These are phyloP conservation scores for Mortierella hygrophila DNA, from an alignment of 192 early-diverging fungal species.

Conservation along the genomic window DNA sequence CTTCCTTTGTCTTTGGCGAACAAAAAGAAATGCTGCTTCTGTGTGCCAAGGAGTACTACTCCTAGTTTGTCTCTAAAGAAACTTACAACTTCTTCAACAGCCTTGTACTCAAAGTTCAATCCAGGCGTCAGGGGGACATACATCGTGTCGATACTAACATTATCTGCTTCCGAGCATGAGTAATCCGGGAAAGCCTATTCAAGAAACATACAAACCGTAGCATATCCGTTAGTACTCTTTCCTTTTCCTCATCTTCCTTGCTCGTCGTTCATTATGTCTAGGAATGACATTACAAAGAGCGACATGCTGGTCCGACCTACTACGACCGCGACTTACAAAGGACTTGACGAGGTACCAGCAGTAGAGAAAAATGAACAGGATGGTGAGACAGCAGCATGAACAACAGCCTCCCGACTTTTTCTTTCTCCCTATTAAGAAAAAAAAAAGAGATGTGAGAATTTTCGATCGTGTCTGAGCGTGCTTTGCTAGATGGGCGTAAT, in stretches of 20 bases:
- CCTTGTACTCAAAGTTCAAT: not conserved
- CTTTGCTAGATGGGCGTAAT: not conserved
- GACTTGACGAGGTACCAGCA: not conserved
- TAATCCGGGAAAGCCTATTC: not conserved
- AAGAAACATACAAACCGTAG: not conserved
- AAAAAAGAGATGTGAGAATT: not conserved
- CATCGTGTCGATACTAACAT: not conserved
- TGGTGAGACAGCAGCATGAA: slow-evolving; percentile 11
- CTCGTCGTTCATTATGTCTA: not conserved
- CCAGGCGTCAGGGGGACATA: not conserved
- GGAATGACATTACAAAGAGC: not conserved
- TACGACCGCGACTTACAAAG: slow-evolving; percentile 8
- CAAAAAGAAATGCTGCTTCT: not conserved
- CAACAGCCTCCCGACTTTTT: slow-evolving; percentile 24
- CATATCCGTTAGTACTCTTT: not conserved
- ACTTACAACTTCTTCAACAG: slow-evolving; percentile 1
- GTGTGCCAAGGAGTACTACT: not conserved
- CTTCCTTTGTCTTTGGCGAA: not conserved
- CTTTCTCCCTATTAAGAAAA: slow-evolving; percentile 1
- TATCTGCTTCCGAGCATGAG: not conserved
- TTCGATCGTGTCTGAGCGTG: not conserved
- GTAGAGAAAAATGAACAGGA: slow-evolving; percentile 11
- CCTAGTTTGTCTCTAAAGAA: too few relatives aligned
- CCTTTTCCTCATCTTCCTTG: not conserved
- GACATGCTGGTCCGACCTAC: not conserved